These are phyloP conservation scores for Setomelanomma holmii DNA, from an alignment of 2,329 filamentous ascomycete species.

Conservation along the genomic window DNA sequence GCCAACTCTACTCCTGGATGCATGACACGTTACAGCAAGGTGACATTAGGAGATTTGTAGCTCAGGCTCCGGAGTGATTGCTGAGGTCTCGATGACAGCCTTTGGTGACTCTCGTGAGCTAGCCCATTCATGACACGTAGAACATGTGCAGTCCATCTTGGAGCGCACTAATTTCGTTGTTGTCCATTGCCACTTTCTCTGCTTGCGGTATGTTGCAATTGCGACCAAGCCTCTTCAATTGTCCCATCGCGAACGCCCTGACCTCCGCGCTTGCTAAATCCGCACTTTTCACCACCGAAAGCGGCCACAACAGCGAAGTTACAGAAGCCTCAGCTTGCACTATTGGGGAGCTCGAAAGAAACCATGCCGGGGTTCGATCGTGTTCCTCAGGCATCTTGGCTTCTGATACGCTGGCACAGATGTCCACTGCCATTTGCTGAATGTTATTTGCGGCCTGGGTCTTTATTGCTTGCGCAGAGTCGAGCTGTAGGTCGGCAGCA, in stretches of 20 bases:
- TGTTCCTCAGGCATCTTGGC: constrained; percentile 4
- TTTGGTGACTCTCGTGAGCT: too few relatives aligned
- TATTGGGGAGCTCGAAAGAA: too few relatives aligned
- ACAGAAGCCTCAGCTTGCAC: constrained; percentile 12
- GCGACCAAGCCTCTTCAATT: constrained; percentile 8
- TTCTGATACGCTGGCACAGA: constrained; percentile 18
- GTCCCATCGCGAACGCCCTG: constrained; percentile 7
- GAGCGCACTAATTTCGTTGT: constrained; percentile 11
- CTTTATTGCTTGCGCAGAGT: not conserved
- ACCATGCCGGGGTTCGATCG: not conserved
- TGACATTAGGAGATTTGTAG: too few relatives aligned
- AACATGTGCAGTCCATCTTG: constrained; percentile 19
- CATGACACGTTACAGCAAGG: too few relatives aligned
- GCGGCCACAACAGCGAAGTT: constrained; percentile 12
- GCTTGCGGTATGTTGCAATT: constrained; percentile 16
- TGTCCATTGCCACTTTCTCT: constrained; percentile 5
- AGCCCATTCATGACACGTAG: constrained; percentile 6
- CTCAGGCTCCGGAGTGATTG: too few relatives aligned
- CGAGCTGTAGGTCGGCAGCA: not conserved
- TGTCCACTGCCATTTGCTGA: constrained; percentile 11
- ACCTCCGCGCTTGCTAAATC: constrained; percentile 3
- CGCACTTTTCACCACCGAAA: constrained; percentile 12
- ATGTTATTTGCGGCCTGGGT: not conserved
- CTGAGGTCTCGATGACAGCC: too few relatives aligned
- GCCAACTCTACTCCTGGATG: too few relatives aligned